These are phyloP conservation scores for Phytophthora constricta DNA, from an alignment of 352 stramenopile genomes.

Conservation along the genomic window DNA sequence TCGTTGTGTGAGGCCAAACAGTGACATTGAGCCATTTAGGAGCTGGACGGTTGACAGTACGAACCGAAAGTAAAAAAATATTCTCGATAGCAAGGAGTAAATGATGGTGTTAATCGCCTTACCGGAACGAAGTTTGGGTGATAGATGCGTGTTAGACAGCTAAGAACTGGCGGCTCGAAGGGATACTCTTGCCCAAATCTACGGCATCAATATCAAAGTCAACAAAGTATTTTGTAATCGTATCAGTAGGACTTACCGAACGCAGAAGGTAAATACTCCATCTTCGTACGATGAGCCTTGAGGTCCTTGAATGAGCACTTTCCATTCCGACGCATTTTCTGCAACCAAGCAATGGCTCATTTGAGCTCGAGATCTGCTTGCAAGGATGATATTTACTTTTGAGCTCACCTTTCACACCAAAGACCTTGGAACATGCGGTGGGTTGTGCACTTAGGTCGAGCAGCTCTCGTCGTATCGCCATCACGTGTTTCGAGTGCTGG, in stretches of 20 bases:
- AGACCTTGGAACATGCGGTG: conserved; percentile 31
- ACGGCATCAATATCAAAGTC: neutral
- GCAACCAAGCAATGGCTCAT: neutral
- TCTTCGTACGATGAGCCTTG: conserved; percentile 53
- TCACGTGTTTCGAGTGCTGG: conserved; percentile 67
- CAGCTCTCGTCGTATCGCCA: conserved; percentile 58
- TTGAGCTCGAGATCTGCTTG: neutral
- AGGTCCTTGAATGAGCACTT: conserved; percentile 39
- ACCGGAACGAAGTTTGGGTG: conserved; percentile 78
- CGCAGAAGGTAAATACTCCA: conserved; percentile 50
- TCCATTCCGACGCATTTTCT: conserved; percentile 70
- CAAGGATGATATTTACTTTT: neutral
- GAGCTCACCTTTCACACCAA: conserved; percentile 51
- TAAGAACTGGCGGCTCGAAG: conserved; percentile 55
- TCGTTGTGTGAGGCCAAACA: conserved; percentile 47
- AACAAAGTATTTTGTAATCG: neutral
- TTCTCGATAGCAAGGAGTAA: neutral
- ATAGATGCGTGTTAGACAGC: conserved; percentile 63
- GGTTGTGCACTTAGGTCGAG: conserved; percentile 41
- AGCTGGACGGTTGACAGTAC: conserved; percentile 34
- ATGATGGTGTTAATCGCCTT: too few species aligned
- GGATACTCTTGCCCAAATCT: conserved; percentile 68
- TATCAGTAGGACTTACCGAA: conserved; percentile 29
- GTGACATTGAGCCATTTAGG: conserved; percentile 56
- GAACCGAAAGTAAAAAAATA: neutral